phyloP scores from a whole-genome alignment of 2,329 filamentous ascomycete species.

The Arthrobotrys pseudoclavata region DNA sequence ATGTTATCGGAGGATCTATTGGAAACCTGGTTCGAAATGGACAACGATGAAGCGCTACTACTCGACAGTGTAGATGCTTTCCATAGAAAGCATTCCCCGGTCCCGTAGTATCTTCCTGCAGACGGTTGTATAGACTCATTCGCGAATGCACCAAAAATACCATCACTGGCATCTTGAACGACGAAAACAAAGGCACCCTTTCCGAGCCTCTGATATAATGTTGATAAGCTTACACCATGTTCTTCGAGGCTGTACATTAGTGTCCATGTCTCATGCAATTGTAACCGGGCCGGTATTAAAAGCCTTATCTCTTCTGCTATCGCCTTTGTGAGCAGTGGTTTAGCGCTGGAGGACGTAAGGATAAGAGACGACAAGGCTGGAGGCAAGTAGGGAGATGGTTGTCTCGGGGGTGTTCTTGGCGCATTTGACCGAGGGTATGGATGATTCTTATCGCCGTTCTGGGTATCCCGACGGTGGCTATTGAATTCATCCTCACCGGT shows the following conservation, averaged over 20 bases:
- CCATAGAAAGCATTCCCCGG: conserved; percentile 96
- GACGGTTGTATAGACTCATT: conserved; percentile 86
- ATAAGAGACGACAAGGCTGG: conserved; percentile 42
- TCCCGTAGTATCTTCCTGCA: conserved; percentile 88
- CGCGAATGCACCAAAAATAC: conserved; percentile 93
- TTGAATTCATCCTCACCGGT: conserved; percentile 58
- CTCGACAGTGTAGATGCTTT: conserved; percentile 76
- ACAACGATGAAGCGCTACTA: conserved; percentile 61
- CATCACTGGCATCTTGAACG: conserved; percentile 75
- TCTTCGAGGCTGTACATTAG: conserved; percentile 91
- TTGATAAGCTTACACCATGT: conserved; percentile 87
- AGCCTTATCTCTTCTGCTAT: conserved; percentile 94
- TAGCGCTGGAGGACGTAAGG: conserved; percentile 28
- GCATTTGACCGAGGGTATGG: conserved; percentile 1
- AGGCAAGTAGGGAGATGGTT: conserved; percentile 53
- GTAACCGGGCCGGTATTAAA: conserved; percentile 85
- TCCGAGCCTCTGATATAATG: conserved; percentile 80
- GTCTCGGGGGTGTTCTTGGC: conserved; percentile 37
- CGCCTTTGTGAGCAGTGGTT: conserved; percentile 74
- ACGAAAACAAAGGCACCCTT: conserved; percentile 92
- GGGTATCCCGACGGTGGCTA: conserved; percentile 46
- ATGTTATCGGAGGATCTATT: conserved; percentile 68
- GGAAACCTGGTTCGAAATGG: conserved; percentile 31
- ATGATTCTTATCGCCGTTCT: conserved; percentile 35
- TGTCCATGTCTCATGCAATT: conserved; percentile 88